Conservation (phyloP, 2,329 filamentous ascomycete species). For the Monilinia laxa region DNA sequence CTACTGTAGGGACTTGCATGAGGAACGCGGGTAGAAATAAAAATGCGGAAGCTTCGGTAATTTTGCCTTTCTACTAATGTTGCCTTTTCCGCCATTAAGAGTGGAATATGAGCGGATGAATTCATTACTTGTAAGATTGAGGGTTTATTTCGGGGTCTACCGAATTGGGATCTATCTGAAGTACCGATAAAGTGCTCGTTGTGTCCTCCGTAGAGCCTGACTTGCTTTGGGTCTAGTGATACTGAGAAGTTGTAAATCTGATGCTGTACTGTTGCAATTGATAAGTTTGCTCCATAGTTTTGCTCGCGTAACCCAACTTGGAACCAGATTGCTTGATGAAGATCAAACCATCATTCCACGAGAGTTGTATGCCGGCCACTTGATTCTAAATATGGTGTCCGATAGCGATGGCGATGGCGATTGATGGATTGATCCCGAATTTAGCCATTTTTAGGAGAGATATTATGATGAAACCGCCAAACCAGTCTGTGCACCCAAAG, state of each 20-base stretch:
- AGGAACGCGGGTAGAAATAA: not conserved
- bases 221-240: not conserved
- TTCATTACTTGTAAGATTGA: not conserved
- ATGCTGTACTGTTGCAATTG: not conserved
- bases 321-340: not conserved
- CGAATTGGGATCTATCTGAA: not conserved
- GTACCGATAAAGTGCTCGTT: not conserved
- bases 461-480: not conserved
- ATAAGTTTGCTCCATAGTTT: not conserved
- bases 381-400: not conserved
- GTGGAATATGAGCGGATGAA: constrained; percentile 1
- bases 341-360: not conserved
- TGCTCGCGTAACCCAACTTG: not conserved
- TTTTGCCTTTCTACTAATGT: not conserved
- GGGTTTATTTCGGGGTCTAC: not conserved
- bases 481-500: not conserved
- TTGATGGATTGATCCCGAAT: not conserved
- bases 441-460: not conserved
- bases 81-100: not conserved
- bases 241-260: not conserved
- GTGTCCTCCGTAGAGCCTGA: not conserved
- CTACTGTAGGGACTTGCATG: not conserved
- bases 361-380: not conserved
- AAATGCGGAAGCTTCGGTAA: not conserved
- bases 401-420: not conserved